Evolutionary conservation across 2,329 filamentous ascomycete species (phyloP).

Genomic region (Phaeophleospora eucalypticola): DNA sequence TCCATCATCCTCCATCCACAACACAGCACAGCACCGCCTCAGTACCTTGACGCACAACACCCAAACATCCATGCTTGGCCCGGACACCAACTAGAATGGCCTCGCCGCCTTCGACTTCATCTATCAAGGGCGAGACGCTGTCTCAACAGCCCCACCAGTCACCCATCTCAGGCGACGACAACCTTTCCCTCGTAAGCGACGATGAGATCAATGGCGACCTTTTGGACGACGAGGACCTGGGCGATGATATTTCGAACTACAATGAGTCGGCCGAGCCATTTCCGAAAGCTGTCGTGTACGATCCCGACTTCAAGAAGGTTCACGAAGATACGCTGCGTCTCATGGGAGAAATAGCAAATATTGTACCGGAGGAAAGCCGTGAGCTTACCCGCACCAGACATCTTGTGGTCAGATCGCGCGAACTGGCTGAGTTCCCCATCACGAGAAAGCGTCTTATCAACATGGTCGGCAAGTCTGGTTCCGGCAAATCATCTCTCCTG

Average conservation of each 20-base stretch:
- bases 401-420: neutral
- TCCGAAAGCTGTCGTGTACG: neutral
- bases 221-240: too few relatives aligned
- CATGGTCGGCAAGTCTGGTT: slow-evolving; percentile 10
- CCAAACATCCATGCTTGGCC: too few relatives aligned
- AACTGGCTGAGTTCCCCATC: neutral
- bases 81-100: too few relatives aligned
- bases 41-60: too few relatives aligned
- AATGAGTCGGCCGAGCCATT: neutral
- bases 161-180: too few relatives aligned
- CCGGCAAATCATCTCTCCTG: slow-evolving; percentile 9
- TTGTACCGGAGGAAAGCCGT: neutral
- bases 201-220: neutral
- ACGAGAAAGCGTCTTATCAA: slow-evolving; percentile 7
- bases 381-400: neutral
- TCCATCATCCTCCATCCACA: too few relatives aligned
- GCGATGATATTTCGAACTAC: neutral
- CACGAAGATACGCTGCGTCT: neutral
- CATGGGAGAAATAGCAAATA: neutral
- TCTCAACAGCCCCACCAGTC: too few relatives aligned
- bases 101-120: too few relatives aligned
- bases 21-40: too few relatives aligned
- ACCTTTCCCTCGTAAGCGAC: neutral
- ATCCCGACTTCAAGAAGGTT: neutral
- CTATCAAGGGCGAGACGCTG: too few relatives aligned